These are phyloP conservation scores for Aspergillus costaricaensis DNA, from an alignment of 2,329 filamentous ascomycete species.

Conservation along the genomic window DNA sequence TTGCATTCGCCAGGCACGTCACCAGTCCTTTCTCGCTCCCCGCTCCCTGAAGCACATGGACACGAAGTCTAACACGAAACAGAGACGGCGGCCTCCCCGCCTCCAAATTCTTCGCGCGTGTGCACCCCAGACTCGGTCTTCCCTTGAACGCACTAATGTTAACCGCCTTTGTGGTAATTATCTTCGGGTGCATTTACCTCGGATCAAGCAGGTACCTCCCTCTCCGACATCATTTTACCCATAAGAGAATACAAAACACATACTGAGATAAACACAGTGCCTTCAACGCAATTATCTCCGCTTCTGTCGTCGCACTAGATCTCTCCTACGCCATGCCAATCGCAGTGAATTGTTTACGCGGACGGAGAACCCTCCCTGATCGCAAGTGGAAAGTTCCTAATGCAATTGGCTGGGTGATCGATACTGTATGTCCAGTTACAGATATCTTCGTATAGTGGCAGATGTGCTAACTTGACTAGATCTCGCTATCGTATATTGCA, in stretches of 20 bases:
- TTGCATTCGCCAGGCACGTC: constrained; percentile 30
- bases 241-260: too few species aligned
- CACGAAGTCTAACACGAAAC: background rate
- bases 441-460: background rate
- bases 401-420: constrained; percentile 60
- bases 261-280: constrained; percentile 46
- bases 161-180: constrained; percentile 61
- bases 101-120: constrained; percentile 59
- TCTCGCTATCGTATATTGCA: constrained; percentile 60
- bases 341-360: constrained; percentile 66
- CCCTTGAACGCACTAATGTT: constrained; percentile 67
- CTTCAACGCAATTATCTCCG: constrained; percentile 70
- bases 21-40: too few species aligned
- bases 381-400: constrained; percentile 59
- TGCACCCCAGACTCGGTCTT: constrained; percentile 62
- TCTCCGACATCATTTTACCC: constrained; percentile 26
- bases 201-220: constrained; percentile 50
- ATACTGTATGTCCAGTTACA: constrained; percentile 42
- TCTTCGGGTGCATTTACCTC: constrained; percentile 70
- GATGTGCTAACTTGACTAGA: constrained; percentile 40
- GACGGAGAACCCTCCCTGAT: constrained; percentile 64
- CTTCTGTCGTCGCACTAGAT: constrained; percentile 70
- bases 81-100: constrained; percentile 67
- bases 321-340: constrained; percentile 74
- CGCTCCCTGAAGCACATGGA: background rate